Percentiles rank a stretch among this genome's conserved stretches.
Conservation (phyloP, 805 yeast species). For the Candida sithepensis region DNA sequence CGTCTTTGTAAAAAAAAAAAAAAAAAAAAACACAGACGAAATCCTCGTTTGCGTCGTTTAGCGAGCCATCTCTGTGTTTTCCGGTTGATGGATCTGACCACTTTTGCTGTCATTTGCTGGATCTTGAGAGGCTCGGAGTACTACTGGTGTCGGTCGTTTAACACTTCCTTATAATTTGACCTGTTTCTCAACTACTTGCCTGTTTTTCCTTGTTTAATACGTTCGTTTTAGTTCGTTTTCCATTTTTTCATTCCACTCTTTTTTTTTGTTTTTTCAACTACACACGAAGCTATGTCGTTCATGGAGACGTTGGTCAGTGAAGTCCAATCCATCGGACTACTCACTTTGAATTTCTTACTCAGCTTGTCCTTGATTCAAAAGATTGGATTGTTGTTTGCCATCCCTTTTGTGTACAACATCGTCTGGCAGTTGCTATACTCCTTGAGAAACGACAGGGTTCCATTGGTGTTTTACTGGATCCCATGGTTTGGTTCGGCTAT, state of each 20-base stretch:
- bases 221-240: not conserved
- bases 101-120: conserved; percentile 1
- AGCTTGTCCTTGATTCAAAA: conserved; percentile 26
- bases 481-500: conserved; percentile 96
- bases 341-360: conserved; percentile 10
- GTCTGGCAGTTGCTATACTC: conserved; percentile 67
- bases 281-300: too few relatives aligned
- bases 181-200: too few relatives aligned
- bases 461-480: conserved; percentile 85
- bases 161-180: too few relatives aligned
- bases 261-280: too few relatives aligned
- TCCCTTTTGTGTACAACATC: conserved; percentile 65
- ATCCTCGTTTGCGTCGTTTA: not conserved
- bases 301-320: conserved; percentile 23
- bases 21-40: not conserved
- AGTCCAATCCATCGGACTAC: conserved; percentile 5
- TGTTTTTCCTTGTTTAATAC: not conserved
- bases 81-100: not conserved
- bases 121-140: too few relatives aligned
- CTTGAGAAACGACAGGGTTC: conserved; percentile 78
- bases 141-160: too few relatives aligned
- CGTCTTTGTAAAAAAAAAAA: not conserved
- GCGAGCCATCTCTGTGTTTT: not conserved
- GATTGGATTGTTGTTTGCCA: conserved; percentile 31
- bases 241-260: not conserved